These are phyloP conservation scores for Eucalyptus viminalis DNA, from an alignment of 345 rosid species.

Conservation along the genomic window DNA sequence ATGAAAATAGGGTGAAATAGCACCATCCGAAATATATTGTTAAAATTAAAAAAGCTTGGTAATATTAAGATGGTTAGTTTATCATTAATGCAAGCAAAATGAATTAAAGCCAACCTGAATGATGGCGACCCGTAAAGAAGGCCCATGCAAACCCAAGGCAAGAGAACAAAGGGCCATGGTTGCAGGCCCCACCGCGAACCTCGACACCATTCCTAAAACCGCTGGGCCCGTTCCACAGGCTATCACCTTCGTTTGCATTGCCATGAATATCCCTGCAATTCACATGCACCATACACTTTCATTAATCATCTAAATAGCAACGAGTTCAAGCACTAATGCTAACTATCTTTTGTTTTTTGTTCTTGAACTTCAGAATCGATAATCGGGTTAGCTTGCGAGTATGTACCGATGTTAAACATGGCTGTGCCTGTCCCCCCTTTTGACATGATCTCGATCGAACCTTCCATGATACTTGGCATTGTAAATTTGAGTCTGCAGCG, in stretches of 20 bases:
- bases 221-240: slow-evolving; percentile 62
- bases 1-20: too few species aligned
- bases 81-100: background rate
- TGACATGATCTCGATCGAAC: slow-evolving; percentile 65
- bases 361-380: background rate
- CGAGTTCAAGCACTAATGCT: background rate
- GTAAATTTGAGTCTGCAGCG: background rate
- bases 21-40: background rate
- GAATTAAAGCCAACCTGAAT: slow-evolving; percentile 8
- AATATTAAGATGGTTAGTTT: background rate
- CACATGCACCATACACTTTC: background rate
- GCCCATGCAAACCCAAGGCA: slow-evolving; percentile 21
- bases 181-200: slow-evolving; percentile 20
- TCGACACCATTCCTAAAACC: slow-evolving; percentile 13
- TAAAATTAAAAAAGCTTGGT: background rate
- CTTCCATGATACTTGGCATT: slow-evolving; percentile 32
- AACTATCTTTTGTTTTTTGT: background rate
- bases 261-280: slow-evolving; percentile 75
- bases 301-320: background rate
- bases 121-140: slow-evolving; percentile 20
- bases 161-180: slow-evolving; percentile 26
- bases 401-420: slow-evolving; percentile 77
- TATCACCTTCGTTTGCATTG: slow-evolving; percentile 45
- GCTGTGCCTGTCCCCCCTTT: slow-evolving; percentile 87
- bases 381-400: background rate